Base-by-base conservation (phyloP, 331 rosid genomes). In the Quercus lobata region DNA sequence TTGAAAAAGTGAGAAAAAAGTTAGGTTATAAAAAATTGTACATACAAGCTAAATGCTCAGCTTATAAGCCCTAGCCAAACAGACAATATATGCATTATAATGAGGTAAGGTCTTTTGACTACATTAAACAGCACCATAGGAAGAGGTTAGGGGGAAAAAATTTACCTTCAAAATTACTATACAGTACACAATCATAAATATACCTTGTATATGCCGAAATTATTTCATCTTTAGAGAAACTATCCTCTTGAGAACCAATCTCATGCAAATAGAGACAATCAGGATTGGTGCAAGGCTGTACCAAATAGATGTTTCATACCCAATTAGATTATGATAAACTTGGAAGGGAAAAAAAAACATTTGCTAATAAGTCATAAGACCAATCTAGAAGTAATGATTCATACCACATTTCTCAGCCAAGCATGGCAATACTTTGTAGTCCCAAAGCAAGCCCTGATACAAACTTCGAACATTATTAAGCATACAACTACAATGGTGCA, bases 371-470 rank as follows among this genome's bases (percentile, higher is more conserved):
- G 18, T 46, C 17, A 65, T 68, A 77, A 69, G 69, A 65, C 35
- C 5, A 18, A 65, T 17, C 61, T 35, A 69, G 24, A 49, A 73
- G 29, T 57, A 83, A 37, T 44, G 76, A 82, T 71, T 2, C 94
- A 82, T 92, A 96, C 99, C 98, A 86, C 89, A 80, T 86, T 96
- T 68, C 99, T 91, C 54, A 96, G 91, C 99, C 99, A 96, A 30
- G 99, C 99, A 87, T 96, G 99, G 83, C 99, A 96, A 83, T 96
- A 96, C 82, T 96, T 96, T 55, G 99, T 96, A 74, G 99, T 96
- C 80, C 99, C 99, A 83, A 96, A 96, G 83, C 98, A 96, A 80
- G 99, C 98, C 95, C 99, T 96, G 86, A 75, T 81, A 82, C 35
- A 34, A 19, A 70, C 49, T 27, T 41, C 73, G 65, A 74, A 84